Percentiles rank a stretch among this genome's conserved stretches.
phyloP scores from a whole-genome alignment of 1,139 yeast species.

The Torulaspora pretoriensis region DNA sequence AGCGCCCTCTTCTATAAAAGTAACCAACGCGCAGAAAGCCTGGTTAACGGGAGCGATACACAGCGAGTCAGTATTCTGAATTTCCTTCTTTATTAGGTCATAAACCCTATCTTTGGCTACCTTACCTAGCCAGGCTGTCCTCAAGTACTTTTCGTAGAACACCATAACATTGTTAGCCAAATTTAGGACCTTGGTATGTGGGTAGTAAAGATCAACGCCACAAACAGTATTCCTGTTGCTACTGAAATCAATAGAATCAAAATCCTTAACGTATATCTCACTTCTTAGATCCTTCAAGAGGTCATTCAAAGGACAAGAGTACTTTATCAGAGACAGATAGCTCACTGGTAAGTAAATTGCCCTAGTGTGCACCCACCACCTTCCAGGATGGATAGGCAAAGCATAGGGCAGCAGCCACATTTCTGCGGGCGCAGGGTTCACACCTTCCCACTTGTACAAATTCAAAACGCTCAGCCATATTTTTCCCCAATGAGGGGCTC shows the following conservation, averaged over 20 bases:
- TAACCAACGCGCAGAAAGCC: slow-evolving; percentile 75
- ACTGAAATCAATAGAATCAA: slow-evolving; percentile 61
- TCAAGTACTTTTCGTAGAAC: slow-evolving; percentile 58
- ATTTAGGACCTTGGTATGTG: slow-evolving; percentile 71
- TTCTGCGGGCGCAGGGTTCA: slow-evolving; percentile 97
- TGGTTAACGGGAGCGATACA: slow-evolving; percentile 94
- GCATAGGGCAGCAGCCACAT: slow-evolving; percentile 82
- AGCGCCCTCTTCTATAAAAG: slow-evolving; percentile 62
- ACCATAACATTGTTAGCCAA: slow-evolving; percentile 57
- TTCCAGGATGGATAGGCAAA: slow-evolving; percentile 84
- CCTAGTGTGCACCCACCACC: slow-evolving; percentile 99
- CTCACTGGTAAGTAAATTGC: slow-evolving; percentile 89
- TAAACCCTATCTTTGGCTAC: slow-evolving; percentile 52
- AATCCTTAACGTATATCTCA: slow-evolving; percentile 74
- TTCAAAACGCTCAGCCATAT: slow-evolving; percentile 80
- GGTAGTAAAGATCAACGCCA: slow-evolving; percentile 89
- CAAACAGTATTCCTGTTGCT: slow-evolving; percentile 78
- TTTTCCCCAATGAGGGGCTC: slow-evolving; percentile 97
- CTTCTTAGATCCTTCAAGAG: slow-evolving; percentile 58
- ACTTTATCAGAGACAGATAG: slow-evolving; percentile 59
- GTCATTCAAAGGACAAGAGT: slow-evolving; percentile 59
- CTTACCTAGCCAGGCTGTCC: slow-evolving; percentile 71
- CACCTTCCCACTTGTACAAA: slow-evolving; percentile 91
- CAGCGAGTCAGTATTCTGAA: slow-evolving; percentile 70
- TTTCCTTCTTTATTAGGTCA: slow-evolving; percentile 67